Evolutionary conservation across 495 filamentous ascomycete genomes (phyloP), one percentile per base, ranked within the genome.

Genomic region (Mycothermus thermophilus): DNA sequence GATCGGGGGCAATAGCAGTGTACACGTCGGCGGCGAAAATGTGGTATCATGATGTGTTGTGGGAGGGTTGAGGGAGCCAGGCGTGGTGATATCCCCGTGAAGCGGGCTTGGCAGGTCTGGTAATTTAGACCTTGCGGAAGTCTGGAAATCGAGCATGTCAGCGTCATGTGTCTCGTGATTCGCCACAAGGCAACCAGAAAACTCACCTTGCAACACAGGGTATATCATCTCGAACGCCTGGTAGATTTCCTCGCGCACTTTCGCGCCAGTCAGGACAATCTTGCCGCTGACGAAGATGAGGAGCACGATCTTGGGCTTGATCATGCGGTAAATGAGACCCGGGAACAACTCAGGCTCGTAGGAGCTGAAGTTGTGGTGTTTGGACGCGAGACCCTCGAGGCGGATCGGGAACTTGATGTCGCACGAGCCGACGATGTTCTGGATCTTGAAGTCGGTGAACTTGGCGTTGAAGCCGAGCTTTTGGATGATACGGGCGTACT

Each of bases 391-490:
- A 57, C 90, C 90, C 57, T 97, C 90, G 35, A 97, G 69, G 50
- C 90, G 85, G 47, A 97, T 96, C 27, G 90, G 90, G 68, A 97
- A 97, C 66, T 94, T 94, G 72, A 97, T 95, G 53, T 97, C 90
- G 59, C 90, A 95, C 21, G 85, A 93, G 40, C 90, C 90, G 42
- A 97, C 90, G 33, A 97, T 97, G 64, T 97, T 97, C 68, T 97
- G 92, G 60, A 96, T 96, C 72, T 97, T 96, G 71, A 97, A 97
- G 59, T 97, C 90, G 40, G 86, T 94, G 65, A 97, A 97, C 75
- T 94, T 95, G 40, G 92, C 87, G 45, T 94, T 93, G 75, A 97
- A 97, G 34, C 90, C 90, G 38, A 97, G 84, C 67, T 97, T 97
- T 69, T 97, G 90, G 51, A 97, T 96, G 62, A 97, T 97, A 44